Evolutionary conservation across 1,139 yeast species (phyloP).

Genomic region (Hansenula lynferdii): DNA sequence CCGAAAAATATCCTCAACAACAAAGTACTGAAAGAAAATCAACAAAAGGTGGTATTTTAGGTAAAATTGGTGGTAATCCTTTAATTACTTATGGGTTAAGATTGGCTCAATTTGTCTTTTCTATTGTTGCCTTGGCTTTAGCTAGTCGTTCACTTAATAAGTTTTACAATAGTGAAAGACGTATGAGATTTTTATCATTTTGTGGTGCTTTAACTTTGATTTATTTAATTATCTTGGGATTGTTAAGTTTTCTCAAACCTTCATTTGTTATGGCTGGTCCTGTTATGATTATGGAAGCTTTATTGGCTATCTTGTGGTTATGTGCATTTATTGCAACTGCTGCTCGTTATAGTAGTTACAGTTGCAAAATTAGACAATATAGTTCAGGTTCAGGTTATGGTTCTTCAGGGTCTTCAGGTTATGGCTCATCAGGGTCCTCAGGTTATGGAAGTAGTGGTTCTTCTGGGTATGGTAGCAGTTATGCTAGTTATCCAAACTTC

Average conservation of each 20-base stretch:
- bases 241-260: conserved; percentile 7
- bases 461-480: not conserved
- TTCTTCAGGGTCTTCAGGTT: not conserved
- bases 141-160: conserved; percentile 13
- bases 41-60: conserved; percentile 1
- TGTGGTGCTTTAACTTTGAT: conserved; percentile 13
- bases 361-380: conserved; percentile 4
- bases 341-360: conserved; percentile 12
- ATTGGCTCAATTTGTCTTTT: conserved; percentile 10
- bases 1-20: conserved; percentile 9
- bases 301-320: conserved; percentile 15
- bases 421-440: not conserved
- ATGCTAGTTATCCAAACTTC: not conserved
- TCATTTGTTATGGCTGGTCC: conserved; percentile 13
- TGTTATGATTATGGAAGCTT: conserved; percentile 11
- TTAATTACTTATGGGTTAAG: conserved; percentile 13
- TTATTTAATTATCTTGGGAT: conserved; percentile 10
- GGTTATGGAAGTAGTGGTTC: conserved; percentile 2
- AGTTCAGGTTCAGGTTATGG: not conserved
- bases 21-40: not conserved
- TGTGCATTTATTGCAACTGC: conserved; percentile 17
- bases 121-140: conserved; percentile 12
- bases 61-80: conserved; percentile 6
- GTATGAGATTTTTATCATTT: conserved; percentile 18
- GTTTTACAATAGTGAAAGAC: conserved; percentile 12